Base-by-base conservation (phyloP, 78 protist species). In the Isochrysis galbana region DNA sequence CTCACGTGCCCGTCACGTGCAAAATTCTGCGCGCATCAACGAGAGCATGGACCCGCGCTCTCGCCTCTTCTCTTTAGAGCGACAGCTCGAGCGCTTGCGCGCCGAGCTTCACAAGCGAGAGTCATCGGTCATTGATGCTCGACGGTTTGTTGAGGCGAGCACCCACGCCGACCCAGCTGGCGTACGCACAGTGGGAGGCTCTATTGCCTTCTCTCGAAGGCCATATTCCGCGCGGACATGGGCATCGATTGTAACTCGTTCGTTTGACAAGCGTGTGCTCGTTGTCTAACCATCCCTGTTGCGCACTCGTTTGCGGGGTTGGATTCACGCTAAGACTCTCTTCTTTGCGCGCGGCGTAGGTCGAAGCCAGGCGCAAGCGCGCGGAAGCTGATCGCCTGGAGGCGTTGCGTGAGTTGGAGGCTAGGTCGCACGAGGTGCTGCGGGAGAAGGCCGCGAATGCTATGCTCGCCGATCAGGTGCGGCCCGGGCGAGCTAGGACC, bases 1-100 rank as follows among this genome's bases (percentile, higher is more conserved):
- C 38, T 90, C 89, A 23, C 87, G 95, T n/a, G 97, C 95, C 19
- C 91, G 91, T 78, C 87, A 91, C 84, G 92, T 94, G 32, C 67
- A 90, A 21, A 95, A 51, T 14, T 51, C 61, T 51, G 61, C 61
- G 61, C 61, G 61, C 29, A 51, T 51, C 61, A 95, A 95, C 77
- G 77, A 29, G 36, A 17, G 5, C 23, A 2, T 92, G 32, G 90
- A 84, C 83, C 90, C 55, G 54, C 19, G 41, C 11, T 11, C 17
- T 11, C 74, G 29, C 32, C 38, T 11, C 38, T 3, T 26, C 32
- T 67, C 38, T 67, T 26, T 67, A 11, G 94, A 93, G 90, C 2
- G 51, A 0, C 93, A 93, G 51, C 77, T 93, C 48, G 32, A 67
- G 42, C 5, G 55, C 0, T 54, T 91, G 46, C 42, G 97, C 26